Conservation (phyloP, 768 basidiomycete genomes). For the Cyclocybe aegerita region DNA sequence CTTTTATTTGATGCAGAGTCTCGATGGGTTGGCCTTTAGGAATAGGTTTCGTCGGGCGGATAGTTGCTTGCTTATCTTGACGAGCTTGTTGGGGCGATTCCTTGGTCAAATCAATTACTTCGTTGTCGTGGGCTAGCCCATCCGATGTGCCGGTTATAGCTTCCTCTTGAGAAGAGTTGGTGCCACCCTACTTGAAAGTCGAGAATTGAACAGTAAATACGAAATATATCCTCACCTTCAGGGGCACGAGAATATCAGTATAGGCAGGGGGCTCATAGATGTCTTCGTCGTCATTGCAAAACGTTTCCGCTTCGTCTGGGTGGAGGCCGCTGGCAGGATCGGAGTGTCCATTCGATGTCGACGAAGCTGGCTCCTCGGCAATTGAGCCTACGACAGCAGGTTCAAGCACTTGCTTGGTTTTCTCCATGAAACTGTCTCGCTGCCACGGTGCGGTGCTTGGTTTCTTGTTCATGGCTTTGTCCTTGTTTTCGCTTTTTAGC, state of each 20-base stretch:
- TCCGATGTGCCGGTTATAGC: too few relatives aligned
- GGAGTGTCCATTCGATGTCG: too few relatives aligned
- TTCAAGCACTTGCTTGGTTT: conserved; percentile 4
- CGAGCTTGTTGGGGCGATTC: conserved; percentile 15
- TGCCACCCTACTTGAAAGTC: conserved; percentile 1
- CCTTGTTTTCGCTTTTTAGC: neutral
- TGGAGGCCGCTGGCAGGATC: neutral
- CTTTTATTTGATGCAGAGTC: too few relatives aligned
- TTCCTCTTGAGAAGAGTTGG: neutral
- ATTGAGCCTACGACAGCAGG: neutral
- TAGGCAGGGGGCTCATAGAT: neutral
- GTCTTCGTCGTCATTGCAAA: neutral
- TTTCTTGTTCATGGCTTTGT: conserved; percentile 15
- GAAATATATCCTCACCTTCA: neutral
- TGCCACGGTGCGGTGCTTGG: conserved; percentile 31
- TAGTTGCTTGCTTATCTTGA: neutral
- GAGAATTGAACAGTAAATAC: neutral
- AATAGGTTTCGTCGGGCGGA: neutral
- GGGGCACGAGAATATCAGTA: neutral
- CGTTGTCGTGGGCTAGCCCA: conserved; percentile 12
- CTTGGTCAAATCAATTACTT: conserved; percentile 47
- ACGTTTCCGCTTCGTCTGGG: neutral
- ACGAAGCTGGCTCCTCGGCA: neutral
- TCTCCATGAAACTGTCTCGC: conserved; percentile 17
- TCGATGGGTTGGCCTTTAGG: neutral